Percentiles rank a stretch among this genome's conserved stretches.
These are phyloP conservation scores for Cinchona pubescens DNA, from an alignment of 257 asterid genomes.

Conservation along the genomic window DNA sequence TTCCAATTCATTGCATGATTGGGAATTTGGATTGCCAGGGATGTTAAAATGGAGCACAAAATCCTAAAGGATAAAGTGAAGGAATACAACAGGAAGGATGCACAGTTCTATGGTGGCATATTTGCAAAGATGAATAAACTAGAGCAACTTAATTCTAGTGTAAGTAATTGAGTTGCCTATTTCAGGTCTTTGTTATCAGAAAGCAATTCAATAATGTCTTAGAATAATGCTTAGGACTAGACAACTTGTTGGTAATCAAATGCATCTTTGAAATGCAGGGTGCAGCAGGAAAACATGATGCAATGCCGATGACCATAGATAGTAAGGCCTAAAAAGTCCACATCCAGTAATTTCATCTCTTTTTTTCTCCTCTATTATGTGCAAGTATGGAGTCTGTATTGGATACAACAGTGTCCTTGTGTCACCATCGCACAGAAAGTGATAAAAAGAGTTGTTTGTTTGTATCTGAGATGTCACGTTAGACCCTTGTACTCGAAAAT, in stretches of 20 bases:
- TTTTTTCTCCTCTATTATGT: too few relatives aligned
- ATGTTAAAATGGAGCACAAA: conserved; percentile 57
- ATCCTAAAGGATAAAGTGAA: conserved; percentile 47
- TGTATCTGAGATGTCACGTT: not conserved
- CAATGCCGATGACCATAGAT: conserved; percentile 26
- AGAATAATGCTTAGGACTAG: not conserved
- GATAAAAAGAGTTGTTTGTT: not conserved
- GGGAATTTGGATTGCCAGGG: conserved; percentile 33
- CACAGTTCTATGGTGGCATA: conserved; percentile 54
- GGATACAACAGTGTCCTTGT: not conserved
- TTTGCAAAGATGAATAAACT: conserved; percentile 47
- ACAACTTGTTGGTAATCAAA: not conserved
- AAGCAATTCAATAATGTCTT: not conserved
- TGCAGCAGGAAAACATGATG: conserved; percentile 23
- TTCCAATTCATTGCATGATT: not conserved
- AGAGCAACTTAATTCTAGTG: conserved; percentile 32
- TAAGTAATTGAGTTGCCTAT: conserved; percentile 19
- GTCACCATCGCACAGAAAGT: not conserved
- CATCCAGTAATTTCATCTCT: not conserved
- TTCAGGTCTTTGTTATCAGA: not conserved
- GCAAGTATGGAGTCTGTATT: not conserved
- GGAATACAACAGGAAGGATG: conserved; percentile 54
- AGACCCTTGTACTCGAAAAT: not conserved
- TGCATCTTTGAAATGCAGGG: conserved; percentile 30
- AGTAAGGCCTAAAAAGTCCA: conserved; percentile 40